Evolutionary conservation across 495 filamentous ascomycete species (phyloP).

Genomic region (Saxophila tyrrhenica): DNA sequence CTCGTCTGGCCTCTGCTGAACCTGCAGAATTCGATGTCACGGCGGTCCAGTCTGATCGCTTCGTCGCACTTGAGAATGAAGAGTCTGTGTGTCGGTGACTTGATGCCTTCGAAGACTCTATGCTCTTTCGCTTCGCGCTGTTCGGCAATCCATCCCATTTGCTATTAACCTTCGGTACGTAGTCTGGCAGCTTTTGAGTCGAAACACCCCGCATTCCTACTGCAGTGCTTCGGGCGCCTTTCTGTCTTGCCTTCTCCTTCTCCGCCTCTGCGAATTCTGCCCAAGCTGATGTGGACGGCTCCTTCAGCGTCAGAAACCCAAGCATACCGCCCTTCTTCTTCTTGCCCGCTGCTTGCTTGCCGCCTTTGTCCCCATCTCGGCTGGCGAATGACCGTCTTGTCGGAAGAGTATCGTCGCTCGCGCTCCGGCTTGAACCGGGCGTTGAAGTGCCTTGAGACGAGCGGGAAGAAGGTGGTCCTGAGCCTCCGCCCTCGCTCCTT

Average conservation of each 20-base stretch:
- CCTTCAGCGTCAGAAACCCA: slow-evolving; percentile 29
- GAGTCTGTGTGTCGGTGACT: not conserved
- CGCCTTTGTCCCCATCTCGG: not conserved
- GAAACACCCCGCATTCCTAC: slow-evolving; percentile 24
- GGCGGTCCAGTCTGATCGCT: not conserved
- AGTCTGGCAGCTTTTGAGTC: slow-evolving; percentile 31
- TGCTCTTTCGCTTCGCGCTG: slow-evolving; percentile 18
- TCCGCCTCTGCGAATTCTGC: slow-evolving; percentile 28
- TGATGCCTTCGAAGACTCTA: not conserved
- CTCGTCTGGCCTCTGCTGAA: not conserved
- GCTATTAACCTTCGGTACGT: slow-evolving; percentile 38
- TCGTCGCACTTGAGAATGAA: not conserved
- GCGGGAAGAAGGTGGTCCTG: not conserved
- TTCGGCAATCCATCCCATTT: slow-evolving; percentile 41
- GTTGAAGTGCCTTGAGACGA: not conserved
- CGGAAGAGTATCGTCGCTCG: not conserved
- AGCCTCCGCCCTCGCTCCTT: not conserved
- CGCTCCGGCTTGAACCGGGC: not conserved
- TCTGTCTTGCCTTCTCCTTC: slow-evolving; percentile 24
- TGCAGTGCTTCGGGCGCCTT: slow-evolving; percentile 5
- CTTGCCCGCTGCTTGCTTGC: not conserved
- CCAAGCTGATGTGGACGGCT: slow-evolving; percentile 27
- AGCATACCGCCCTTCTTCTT: slow-evolving; percentile 26
- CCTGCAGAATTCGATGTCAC: not conserved
- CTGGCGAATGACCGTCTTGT: not conserved